A percentile compares a stretch with the other conserved stretches of the same genome.
Conservation (phyloP, 1,284 basidiomycete genomes). For the Phellopilus nigrolimitatus region DNA sequence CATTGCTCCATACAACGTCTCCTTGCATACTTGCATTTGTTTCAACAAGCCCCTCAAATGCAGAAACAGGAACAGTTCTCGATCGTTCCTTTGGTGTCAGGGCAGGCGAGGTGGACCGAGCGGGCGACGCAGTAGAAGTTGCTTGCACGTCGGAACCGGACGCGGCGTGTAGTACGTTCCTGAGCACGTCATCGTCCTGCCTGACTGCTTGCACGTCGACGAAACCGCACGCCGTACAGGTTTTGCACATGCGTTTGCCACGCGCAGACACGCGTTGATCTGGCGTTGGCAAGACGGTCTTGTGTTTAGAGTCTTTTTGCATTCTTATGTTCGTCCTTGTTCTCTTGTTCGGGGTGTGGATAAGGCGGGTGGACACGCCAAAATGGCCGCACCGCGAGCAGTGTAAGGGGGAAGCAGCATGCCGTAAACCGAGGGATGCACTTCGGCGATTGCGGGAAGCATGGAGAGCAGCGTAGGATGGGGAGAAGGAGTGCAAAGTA, state of each 20-base stretch:
- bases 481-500: conserved; percentile 38
- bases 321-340: conserved; percentile 6
- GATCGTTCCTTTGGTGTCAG: too few species aligned
- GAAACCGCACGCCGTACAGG: conserved; percentile 8
- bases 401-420: conserved; percentile 29
- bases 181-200: neutral
- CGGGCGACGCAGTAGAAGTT: neutral
- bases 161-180: neutral
- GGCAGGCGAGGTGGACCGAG: neutral
- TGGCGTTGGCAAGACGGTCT: neutral
- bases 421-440: conserved; percentile 28
- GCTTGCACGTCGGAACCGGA: neutral
- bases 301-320: neutral
- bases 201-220: neutral
- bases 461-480: conserved; percentile 57
- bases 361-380: conserved; percentile 30
- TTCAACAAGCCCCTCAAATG: neutral
- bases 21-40: neutral
- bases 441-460: conserved; percentile 35
- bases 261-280: neutral
- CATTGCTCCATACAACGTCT: neutral
- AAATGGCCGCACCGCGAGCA: conserved; percentile 50
- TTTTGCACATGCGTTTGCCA: conserved; percentile 2
- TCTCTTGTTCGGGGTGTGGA: neutral
- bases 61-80: too few species aligned